Percentiles rank a stretch among this genome's conserved stretches.
Evolutionary conservation across 148 eudicot genomes (phyloP).

Genomic region (Heliamphora exappendiculata): DNA sequence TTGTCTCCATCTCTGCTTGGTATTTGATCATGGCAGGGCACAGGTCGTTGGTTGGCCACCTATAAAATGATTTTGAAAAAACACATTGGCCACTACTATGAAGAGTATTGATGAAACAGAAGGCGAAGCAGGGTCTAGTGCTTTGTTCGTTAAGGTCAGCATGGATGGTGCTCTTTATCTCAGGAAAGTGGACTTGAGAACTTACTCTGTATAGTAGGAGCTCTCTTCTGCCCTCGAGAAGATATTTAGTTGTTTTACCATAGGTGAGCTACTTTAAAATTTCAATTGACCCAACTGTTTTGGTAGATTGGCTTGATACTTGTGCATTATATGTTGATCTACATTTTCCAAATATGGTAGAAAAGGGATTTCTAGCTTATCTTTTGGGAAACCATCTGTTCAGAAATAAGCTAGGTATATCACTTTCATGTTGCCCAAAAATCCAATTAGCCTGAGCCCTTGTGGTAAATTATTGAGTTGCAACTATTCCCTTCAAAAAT

Average conservation of each 20-base stretch:
- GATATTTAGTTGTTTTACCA: slow-evolving; percentile 59
- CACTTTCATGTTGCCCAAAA: background rate
- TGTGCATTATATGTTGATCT: background rate
- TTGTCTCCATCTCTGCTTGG: slow-evolving; percentile 34
- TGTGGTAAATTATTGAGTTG: no score
- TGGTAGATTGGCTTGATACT: background rate
- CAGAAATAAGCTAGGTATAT: background rate
- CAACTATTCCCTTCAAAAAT: no score
- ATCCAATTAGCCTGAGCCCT: no score
- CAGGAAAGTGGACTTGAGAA: slow-evolving; percentile 56
- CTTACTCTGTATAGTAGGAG: slow-evolving; percentile 42
- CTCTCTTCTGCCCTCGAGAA: slow-evolving; percentile 54
- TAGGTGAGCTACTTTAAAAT: slow-evolving; percentile 29
- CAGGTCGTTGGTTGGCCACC: slow-evolving; percentile 70
- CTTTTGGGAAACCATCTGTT: slow-evolving; percentile 1
- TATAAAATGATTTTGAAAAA: slow-evolving; percentile 49
- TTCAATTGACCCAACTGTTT: background rate
- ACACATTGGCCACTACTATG: slow-evolving; percentile 28
- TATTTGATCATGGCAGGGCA: slow-evolving; percentile 30
- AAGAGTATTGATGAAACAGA: slow-evolving; percentile 33
- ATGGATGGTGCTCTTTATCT: slow-evolving; percentile 83
- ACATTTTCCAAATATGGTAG: background rate
- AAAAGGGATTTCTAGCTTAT: background rate
- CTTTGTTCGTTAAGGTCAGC: slow-evolving; percentile 60
- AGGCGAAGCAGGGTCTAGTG: slow-evolving; percentile 23